Conservation (phyloP, 2,329 filamentous ascomycete genomes). For the Leptodontidium sp. region DNA sequence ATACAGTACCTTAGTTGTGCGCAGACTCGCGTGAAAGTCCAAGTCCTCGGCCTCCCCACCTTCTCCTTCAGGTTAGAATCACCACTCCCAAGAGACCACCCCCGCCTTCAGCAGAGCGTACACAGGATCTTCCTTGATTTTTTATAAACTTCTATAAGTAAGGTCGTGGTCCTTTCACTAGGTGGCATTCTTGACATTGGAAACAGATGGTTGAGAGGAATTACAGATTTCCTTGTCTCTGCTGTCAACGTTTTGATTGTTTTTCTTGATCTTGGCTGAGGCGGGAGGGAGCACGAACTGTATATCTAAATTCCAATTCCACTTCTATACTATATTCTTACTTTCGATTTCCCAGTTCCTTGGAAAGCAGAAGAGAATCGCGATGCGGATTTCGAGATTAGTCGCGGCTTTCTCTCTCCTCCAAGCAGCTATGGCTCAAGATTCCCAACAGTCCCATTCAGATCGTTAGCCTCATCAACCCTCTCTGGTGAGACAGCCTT, state of each 20-base stretch:
- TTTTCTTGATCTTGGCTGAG: too few species aligned
- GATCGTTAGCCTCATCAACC: constrained; percentile 14
- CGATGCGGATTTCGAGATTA: not conserved
- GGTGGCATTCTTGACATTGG: not conserved
- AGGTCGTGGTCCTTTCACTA: not conserved
- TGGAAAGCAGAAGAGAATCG: not conserved
- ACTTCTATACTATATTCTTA: too few species aligned
- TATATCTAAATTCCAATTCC: too few species aligned
- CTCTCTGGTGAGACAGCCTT: not conserved
- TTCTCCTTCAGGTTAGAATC: constrained; percentile 6
- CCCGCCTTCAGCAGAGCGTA: not conserved
- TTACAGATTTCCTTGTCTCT: not conserved
- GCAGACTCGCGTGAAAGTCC: not conserved
- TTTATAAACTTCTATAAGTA: not conserved
- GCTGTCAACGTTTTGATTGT: too few species aligned
- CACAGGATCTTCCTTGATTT: not conserved
- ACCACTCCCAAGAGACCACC: constrained; percentile 1
- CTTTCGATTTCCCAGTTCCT: not conserved
- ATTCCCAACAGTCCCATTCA: not conserved
- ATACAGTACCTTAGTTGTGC: not conserved
- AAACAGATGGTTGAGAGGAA: not conserved
- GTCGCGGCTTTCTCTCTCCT: not conserved
- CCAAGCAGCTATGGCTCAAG: constrained; percentile 1
- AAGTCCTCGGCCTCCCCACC: constrained; percentile 13
- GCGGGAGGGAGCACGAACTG: too few species aligned